These are phyloP conservation scores for Stagonosporopsis cucurbitacearum DNA, from an alignment of 2,329 filamentous ascomycete species.

Conservation along the genomic window DNA sequence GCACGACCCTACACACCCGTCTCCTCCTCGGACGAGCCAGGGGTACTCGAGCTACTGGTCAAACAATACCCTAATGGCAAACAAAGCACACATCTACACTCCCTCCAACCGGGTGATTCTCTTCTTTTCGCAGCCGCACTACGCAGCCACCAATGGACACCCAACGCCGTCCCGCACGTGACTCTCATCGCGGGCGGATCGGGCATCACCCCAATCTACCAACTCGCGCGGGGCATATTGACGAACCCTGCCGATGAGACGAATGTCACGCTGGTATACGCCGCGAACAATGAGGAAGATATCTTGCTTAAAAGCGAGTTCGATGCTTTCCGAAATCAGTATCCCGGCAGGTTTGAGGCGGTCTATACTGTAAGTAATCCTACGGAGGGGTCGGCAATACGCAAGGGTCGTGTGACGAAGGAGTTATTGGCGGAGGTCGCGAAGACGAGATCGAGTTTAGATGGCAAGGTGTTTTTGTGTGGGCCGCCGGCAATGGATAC, in stretches of 20 bases:
- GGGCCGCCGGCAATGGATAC: slow-evolving; percentile 71
- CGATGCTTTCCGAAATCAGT: slow-evolving; percentile 56
- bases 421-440: slow-evolving; percentile 60
- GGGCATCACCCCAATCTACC: slow-evolving; percentile 74
- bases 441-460: slow-evolving; percentile 33
- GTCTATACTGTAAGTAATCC: slow-evolving; percentile 65
- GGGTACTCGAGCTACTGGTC: slow-evolving; percentile 68
- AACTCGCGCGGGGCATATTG: slow-evolving; percentile 68
- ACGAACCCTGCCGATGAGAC: slow-evolving; percentile 67
- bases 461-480: slow-evolving; percentile 70
- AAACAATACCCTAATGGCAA: slow-evolving; percentile 73
- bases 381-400: slow-evolving; percentile 49
- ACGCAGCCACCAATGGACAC: slow-evolving; percentile 61
- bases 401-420: slow-evolving; percentile 65
- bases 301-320: slow-evolving; percentile 65
- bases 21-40: slow-evolving; percentile 60
- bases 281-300: slow-evolving; percentile 69
- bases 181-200: slow-evolving; percentile 73
- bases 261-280: slow-evolving; percentile 68
- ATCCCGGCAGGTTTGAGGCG: slow-evolving; percentile 63
- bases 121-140: slow-evolving; percentile 65
- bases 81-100: slow-evolving; percentile 70
- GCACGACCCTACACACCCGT: slow-evolving; percentile 72
- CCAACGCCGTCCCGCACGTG: slow-evolving; percentile 57
- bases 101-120: slow-evolving; percentile 65